Evolutionary conservation across 176 grass and related monocot species (phyloP).

Genomic region (Aegilops speltoides): DNA sequence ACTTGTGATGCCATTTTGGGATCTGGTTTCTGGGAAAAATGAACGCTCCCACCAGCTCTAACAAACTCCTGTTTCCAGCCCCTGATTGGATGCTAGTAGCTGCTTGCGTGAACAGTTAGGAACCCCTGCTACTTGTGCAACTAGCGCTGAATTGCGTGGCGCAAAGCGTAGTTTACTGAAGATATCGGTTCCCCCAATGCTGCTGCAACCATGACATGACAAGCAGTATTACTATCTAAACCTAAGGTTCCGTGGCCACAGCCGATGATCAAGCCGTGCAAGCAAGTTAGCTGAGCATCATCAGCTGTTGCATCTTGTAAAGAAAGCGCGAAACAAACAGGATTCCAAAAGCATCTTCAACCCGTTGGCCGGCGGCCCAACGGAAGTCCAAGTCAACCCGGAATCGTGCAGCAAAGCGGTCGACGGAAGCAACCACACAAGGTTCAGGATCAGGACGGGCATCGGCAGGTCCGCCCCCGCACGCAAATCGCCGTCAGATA

Average conservation of each 20-base stretch:
- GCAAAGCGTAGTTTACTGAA: neutral
- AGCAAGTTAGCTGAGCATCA: neutral
- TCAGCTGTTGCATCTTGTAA: neutral
- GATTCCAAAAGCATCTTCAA: neutral
- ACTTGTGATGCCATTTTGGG: neutral
- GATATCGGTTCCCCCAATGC: neutral
- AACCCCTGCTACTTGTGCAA: neutral
- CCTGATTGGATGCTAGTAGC: neutral
- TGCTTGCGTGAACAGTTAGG: neutral
- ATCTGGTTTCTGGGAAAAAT: neutral
- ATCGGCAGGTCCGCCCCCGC: neutral
- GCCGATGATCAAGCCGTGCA: neutral
- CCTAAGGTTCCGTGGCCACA: neutral
- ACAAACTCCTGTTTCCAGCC: neutral
- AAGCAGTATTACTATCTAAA: too few relatives aligned
- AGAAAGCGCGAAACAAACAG: neutral
- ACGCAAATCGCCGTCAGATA: neutral
- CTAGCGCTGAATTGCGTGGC: neutral
- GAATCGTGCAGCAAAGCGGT: neutral
- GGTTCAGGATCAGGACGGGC: neutral
- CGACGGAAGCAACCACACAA: conserved; percentile 11
- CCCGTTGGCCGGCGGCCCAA: neutral
- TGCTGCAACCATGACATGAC: too few relatives aligned
- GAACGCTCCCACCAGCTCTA: neutral
- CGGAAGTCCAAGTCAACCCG: conserved; percentile 18